Conservation (phyloP, 176 grass and related monocot genomes). For the Dendrocalamus sinicus region DNA sequence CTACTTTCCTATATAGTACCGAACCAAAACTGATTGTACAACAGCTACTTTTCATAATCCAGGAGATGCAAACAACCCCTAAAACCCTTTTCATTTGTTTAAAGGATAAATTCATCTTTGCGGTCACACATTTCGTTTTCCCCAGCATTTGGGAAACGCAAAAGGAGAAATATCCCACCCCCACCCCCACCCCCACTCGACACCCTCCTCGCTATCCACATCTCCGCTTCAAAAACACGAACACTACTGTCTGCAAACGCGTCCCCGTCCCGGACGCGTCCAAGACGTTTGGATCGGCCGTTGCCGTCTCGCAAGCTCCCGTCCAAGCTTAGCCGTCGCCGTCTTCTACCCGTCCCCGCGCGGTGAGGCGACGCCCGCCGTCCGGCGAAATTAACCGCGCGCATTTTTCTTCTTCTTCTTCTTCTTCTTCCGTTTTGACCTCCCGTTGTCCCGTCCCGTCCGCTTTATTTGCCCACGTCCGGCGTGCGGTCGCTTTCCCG, state of each 20-base stretch:
- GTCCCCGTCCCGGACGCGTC: constrained; percentile 24
- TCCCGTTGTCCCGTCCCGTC: not conserved
- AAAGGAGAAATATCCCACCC: not conserved
- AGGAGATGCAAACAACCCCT: not conserved
- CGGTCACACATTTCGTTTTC: not conserved
- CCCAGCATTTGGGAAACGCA: not conserved
- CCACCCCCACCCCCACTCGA: not conserved
- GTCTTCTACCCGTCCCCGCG: not conserved
- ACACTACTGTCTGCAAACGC: not conserved
- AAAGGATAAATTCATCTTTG: not conserved
- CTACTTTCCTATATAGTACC: too few relatives aligned
- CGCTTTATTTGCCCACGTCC: not conserved
- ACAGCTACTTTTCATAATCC: not conserved
- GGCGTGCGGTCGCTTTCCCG: constrained; percentile 46
- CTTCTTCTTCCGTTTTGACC: not conserved
- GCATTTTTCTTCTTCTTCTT: not conserved
- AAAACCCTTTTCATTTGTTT: not conserved
- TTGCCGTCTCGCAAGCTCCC: constrained; percentile 9
- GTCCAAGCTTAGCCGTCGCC: constrained; percentile 5
- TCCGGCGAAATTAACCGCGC: not conserved
- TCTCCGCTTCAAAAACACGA: not conserved
- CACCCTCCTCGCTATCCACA: not conserved
- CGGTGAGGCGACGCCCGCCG: not conserved
- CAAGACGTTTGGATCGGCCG: not conserved
- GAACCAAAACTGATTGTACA: not conserved